Base-by-base conservation (phyloP, 768 basidiomycete species). In the Rhodosporidiobolus odoratus region DNA sequence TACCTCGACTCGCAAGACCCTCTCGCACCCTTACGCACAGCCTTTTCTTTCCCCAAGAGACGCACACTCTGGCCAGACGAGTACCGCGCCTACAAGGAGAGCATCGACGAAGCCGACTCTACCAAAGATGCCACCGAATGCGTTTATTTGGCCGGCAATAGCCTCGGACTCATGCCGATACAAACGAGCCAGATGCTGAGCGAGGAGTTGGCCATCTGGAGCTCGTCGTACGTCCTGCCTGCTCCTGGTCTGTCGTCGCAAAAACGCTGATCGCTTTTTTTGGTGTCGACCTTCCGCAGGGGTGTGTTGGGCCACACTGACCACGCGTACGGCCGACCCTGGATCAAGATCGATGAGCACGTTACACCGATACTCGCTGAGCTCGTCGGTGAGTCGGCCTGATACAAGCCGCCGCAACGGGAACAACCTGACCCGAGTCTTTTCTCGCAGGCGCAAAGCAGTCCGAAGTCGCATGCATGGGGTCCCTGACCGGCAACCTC, bases 91-190 rank as follows among this genome's bases (percentile, higher is more conserved):
- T 17, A 50, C 19, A 47, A 32, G 43, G 38, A 52, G 34, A 1
- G 23, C 5, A 3, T 3, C 7, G 41, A 37, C 4, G 23, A 56
- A 43, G 52, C 25, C 2, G 68, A 58, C 25, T 3, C 38, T 34
- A 47, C 53, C 32, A 80, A 79, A 83, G 85, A 86, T 59, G 79
- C 77, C 65, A 81, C 82, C 65, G 47, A 62, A 2, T 87, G 86
- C 79, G 86, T 87, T 41, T 99, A 99, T 80, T 86, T 99, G 61
- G 94, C 91, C 78, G 96, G 96, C 41, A 98, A 99, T 81, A 97
- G 93, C 34, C 85, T 98, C 16, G 96, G 96, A 7, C 83, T 89
- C 64, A 82, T 91, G 76, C 85, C 90, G 53, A 90, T 87, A 78
- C 83, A 85, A 45, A 89, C 93, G 38, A 84, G 85, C 72, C 78